A percentile compares a stretch with the other conserved stretches of the same genome.
Conservation (phyloP, 2,329 filamentous ascomycete species). For the Claviceps citrina region DNA sequence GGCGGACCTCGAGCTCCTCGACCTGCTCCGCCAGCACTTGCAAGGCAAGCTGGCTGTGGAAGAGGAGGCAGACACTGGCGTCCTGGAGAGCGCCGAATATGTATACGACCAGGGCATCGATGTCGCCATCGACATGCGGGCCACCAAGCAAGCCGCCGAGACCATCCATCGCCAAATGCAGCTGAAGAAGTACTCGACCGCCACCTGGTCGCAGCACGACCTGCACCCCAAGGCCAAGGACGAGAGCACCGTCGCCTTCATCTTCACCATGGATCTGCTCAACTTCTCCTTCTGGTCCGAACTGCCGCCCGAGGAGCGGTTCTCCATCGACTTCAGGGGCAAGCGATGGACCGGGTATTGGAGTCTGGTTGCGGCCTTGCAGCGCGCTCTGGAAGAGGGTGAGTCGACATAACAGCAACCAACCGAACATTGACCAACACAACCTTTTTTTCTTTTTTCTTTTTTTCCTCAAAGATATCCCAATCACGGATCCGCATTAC, state of each 20-base stretch:
- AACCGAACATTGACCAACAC: not conserved
- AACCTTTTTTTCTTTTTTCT: not conserved
- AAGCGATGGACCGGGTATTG: slow-evolving; percentile 87
- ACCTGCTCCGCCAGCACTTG: slow-evolving; percentile 68
- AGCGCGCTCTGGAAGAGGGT: slow-evolving; percentile 78
- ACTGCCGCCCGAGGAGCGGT: slow-evolving; percentile 51
- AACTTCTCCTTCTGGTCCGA: slow-evolving; percentile 98
- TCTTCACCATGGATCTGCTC: slow-evolving; percentile 91
- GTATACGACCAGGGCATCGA: slow-evolving; percentile 89
- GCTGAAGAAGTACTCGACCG: slow-evolving; percentile 65
- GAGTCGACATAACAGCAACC: slow-evolving; percentile 7
- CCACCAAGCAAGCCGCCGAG: slow-evolving; percentile 68
- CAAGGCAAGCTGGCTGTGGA: slow-evolving; percentile 39
- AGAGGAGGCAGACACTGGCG: slow-evolving; percentile 58
- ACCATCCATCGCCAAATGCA: slow-evolving; percentile 72
- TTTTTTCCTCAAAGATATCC: slow-evolving; percentile 44
- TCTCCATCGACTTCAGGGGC: slow-evolving; percentile 66
- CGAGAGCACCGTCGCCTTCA: slow-evolving; percentile 70
- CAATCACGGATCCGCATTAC: slow-evolving; percentile 76
- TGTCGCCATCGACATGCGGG: slow-evolving; percentile 70
- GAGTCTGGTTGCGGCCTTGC: slow-evolving; percentile 76
- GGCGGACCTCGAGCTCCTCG: slow-evolving; percentile 73
- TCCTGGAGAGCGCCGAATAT: slow-evolving; percentile 68
- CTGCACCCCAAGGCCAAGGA: slow-evolving; percentile 76
- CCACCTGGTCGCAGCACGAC: slow-evolving; percentile 76